Conservation (phyloP, 345 rosid genomes). For the Moringa oleifera region DNA sequence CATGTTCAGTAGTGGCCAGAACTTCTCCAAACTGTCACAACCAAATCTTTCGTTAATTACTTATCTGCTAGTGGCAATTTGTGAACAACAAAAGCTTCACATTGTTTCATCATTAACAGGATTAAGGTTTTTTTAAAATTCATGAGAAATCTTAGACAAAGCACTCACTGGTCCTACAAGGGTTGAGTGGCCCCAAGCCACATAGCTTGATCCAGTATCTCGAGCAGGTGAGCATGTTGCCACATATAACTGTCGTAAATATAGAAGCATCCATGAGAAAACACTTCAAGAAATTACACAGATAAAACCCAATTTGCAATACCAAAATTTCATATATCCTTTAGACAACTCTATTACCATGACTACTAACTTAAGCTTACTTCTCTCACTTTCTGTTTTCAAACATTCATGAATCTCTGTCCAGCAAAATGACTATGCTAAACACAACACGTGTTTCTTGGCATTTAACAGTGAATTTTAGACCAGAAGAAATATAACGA, state of each 20-base stretch:
- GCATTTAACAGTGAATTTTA: no score
- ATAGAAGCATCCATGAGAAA: constrained; percentile 9
- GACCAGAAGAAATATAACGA: no score
- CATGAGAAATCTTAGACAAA: neutral
- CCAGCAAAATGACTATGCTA: no score
- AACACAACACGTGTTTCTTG: no score
- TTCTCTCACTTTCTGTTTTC: no score
- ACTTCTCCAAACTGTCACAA: constrained; percentile 84
- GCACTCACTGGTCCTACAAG: constrained; percentile 79
- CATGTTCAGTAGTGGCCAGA: constrained; percentile 75
- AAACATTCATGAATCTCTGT: no score
- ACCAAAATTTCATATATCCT: no score
- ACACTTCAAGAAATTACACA: neutral
- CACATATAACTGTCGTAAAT: constrained; percentile 58
- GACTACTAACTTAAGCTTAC: no score
- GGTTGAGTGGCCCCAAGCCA: constrained; percentile 98
- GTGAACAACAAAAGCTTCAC: neutral
- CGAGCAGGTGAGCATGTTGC: constrained; percentile 96
- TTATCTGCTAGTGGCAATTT: neutral
- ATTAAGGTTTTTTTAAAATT: neutral
- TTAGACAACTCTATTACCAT: no score
- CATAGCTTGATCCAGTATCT: constrained; percentile 64
- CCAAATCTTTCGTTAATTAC: neutral
- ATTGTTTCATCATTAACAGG: neutral
- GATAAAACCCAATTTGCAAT: no score